Evolutionary conservation across 106 monocot species (phyloP), one percentile per base, ranked within the genome.

Genomic region (Iris macrosiphon): DNA sequence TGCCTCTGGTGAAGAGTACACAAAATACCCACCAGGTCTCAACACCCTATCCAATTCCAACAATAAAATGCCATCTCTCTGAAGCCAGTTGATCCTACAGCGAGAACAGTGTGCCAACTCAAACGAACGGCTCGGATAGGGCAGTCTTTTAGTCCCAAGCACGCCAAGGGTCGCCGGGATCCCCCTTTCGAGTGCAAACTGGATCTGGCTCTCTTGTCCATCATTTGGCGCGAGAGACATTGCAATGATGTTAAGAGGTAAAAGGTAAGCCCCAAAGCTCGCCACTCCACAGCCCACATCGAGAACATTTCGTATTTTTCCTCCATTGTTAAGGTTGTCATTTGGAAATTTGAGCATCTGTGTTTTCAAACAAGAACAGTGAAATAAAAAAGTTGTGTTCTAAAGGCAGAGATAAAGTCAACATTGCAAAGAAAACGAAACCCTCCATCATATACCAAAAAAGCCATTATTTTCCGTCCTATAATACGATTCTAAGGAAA

Each of bases 241-340:
- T 14, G 92, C 68, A 31, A 87, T 69, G 21, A 87, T 77, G 58
- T 87, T 53, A 19, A 59, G 74, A 18, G 70, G 48, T 28, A 87
- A 71, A 64, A 93, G 92, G 59, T 93, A 93, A 22, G 79, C 92
- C 1, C 87, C 92, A 46, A 93, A 93, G 64, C 87, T 93, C 19
- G 92, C 92, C 16, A 93, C 92, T 9, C 92, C 92, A 21, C 92
- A 93, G 8, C 92, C 92, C 20, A 93, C 77, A 66, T 93, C 92
- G 20, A 93, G 71, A 44, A 80, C 80, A 7, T 65, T 87, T 23
- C 92, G 75, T 29, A 93, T 75, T n/a, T 63, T 76, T 4, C 92
- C 92, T 7, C 52, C 80, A 52, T 83, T 83, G 65, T 68, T 93
- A 35, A 93, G 80, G 57, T 68, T 80, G n/a, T 72, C 68, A 60